Percentiles rank a stretch among this genome's conserved stretches.
Evolutionary conservation across 78 protist genomes (phyloP).

Genomic region (Dictyostelium purpureum): DNA sequence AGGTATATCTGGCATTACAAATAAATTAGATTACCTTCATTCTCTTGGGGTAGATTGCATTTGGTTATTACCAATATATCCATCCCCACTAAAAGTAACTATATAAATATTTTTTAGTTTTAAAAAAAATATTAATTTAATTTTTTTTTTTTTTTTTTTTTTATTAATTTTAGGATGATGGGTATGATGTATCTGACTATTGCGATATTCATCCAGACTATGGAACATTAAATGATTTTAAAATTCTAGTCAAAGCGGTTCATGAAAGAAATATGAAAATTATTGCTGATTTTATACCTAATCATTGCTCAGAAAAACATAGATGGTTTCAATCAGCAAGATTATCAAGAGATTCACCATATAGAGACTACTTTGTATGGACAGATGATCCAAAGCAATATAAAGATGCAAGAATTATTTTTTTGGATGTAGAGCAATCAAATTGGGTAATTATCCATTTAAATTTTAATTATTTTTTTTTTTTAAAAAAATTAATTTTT

Average conservation of each 20-base stretch:
- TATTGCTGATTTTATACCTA: slow-evolving; percentile 84
- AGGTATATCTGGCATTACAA: slow-evolving; percentile 85
- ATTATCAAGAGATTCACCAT: slow-evolving; percentile 59
- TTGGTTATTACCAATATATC: slow-evolving; percentile 90
- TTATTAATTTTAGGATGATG: slow-evolving; percentile 76
- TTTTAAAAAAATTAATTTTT: not conserved
- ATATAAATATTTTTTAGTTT: not conserved
- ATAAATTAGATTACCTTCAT: slow-evolving; percentile 79
- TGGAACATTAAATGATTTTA: slow-evolving; percentile 85
- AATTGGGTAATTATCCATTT: slow-evolving; percentile 80
- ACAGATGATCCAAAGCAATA: slow-evolving; percentile 55
- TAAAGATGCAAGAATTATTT: slow-evolving; percentile 86
- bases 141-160: not conserved
- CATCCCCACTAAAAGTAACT: slow-evolving; percentile 77
- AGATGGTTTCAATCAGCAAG: slow-evolving; percentile 88
- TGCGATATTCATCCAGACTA: slow-evolving; percentile 87
- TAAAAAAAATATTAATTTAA: not conserved
- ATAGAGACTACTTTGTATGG: slow-evolving; percentile 88
- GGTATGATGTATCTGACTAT: slow-evolving; percentile 91
- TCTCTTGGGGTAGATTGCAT: slow-evolving; percentile 85
- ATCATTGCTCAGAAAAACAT: slow-evolving; percentile 90
- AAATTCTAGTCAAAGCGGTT: slow-evolving; percentile 73
- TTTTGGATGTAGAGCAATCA: slow-evolving; percentile 81
- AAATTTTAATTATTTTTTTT: too few relatives aligned
- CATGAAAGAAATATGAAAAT: slow-evolving; percentile 86